These are phyloP conservation scores for Tulasnella sp. DNA, from an alignment of 768 basidiomycete genomes.

Conservation along the genomic window DNA sequence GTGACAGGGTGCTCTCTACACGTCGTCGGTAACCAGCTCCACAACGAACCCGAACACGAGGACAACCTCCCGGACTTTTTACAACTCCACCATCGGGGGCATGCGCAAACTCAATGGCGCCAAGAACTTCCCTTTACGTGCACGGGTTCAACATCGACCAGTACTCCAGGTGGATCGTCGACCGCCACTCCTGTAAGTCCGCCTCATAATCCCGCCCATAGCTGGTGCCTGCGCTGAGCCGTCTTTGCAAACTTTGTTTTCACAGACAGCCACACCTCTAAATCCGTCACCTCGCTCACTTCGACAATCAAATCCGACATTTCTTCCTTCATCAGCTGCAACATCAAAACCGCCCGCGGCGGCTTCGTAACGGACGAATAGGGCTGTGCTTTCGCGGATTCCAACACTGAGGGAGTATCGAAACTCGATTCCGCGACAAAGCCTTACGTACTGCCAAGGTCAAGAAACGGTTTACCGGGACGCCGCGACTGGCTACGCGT, in stretches of 20 bases:
- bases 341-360: conserved; percentile 32
- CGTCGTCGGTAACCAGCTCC: conserved; percentile 50
- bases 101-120: conserved; percentile 37
- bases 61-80: conserved; percentile 41
- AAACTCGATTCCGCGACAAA: conserved; percentile 43
- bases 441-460: conserved; percentile 45
- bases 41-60: conserved; percentile 51
- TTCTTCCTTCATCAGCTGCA: conserved; percentile 27
- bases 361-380: conserved; percentile 47
- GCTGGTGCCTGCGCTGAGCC: conserved; percentile 23
- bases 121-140: conserved; percentile 52
- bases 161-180: conserved; percentile 49
- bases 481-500: conserved; percentile 54
- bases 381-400: conserved; percentile 41
- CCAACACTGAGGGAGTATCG: conserved; percentile 43
- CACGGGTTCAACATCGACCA: conserved; percentile 45
- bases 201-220: conserved; percentile 21
- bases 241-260: conserved; percentile 52
- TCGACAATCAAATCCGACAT: conserved; percentile 24
- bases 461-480: conserved; percentile 54
- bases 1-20: too few relatives aligned
- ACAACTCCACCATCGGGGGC: conserved; percentile 43
- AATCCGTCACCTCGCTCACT: conserved; percentile 36
- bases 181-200: conserved; percentile 54
- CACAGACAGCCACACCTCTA: conserved; percentile 43